Evolutionary conservation across 768 basidiomycete genomes (phyloP), one percentile per base, ranked within the genome.

Genomic region (Psilocybe subaeruginosa): DNA sequence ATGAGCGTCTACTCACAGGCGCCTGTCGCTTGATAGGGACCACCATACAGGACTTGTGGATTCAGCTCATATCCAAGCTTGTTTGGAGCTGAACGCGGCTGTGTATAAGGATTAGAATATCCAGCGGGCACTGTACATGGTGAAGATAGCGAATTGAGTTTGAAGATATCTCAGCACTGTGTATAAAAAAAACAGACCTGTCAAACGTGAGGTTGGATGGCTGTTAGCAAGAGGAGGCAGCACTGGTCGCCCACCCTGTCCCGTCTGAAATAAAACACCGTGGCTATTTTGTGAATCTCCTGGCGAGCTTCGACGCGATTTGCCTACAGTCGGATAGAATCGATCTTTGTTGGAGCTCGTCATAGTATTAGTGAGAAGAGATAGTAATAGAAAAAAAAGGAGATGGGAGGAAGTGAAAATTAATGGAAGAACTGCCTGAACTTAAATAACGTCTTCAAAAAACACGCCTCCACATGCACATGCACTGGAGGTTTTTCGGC

Each of bases 171-270:
- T 70, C 71, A 75, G 82, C 75, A 82, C 78, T 76, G 82, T 71
- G 80, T 77, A 72, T 82, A 78, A 77, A 83, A 23, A 23, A 89
- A 82, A 90, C 90, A 84, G 86, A 91, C 90, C 90, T 91, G 90
- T 85, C 89, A 88, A 89, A 86, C 82, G 89, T 89, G 87, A 91
- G 87, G 85, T 87, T 89, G 89, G 89, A 88, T 90, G 89, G 71
- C 85, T 85, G 78, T 87, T 82, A 86, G 86, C 84, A 84, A 91
- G 81, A 86, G 90, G 87, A 88, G 90, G 90, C 77, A 91, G 86
- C 81, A 90, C 84, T 82, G 88, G 85, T 86, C 90, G 88, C 90
- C 89, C 89, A 91, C 90, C 90, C 87, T 91, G 90, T 82, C 87
- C 86, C 78, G 85, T 82, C 79, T 84, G 84, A 80, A 89, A 86